These are phyloP conservation scores for Acrocalymma vagum DNA, from an alignment of 2,329 filamentous ascomycete genomes.

Conservation along the genomic window DNA sequence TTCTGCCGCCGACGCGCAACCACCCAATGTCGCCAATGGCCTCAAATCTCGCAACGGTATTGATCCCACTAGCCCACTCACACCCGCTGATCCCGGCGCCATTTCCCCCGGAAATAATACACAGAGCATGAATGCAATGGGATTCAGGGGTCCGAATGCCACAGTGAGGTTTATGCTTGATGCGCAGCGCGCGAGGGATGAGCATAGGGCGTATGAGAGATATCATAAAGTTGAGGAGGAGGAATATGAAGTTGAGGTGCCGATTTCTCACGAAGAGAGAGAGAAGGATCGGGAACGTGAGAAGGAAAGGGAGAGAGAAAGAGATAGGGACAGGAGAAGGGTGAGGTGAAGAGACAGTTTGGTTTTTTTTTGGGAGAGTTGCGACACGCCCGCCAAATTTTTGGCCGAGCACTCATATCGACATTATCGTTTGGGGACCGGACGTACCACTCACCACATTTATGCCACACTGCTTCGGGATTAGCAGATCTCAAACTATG, in stretches of 20 bases:
- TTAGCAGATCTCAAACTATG: too few relatives aligned
- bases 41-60: constrained; percentile 43
- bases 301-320: constrained; percentile 25
- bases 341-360: constrained; percentile 37
- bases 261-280: constrained; percentile 29
- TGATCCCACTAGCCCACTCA: constrained; percentile 42
- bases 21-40: constrained; percentile 27
- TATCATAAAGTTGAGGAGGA: constrained; percentile 80
- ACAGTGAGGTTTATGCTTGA: constrained; percentile 93
- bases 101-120: constrained; percentile 47
- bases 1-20: constrained; percentile 25
- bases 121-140: constrained; percentile 46
- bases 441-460: too few relatives aligned
- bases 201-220: constrained; percentile 71
- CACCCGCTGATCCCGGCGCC: constrained; percentile 55
- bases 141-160: constrained; percentile 64
- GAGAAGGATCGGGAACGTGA: constrained; percentile 21
- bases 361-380: constrained; percentile 12
- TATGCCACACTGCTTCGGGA: too few relatives aligned
- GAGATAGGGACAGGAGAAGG: constrained; percentile 24
- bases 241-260: constrained; percentile 77
- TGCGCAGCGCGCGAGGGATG: constrained; percentile 74
- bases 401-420: too few relatives aligned
- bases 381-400: too few relatives aligned
- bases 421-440: too few relatives aligned